A percentile compares a stretch with the other conserved stretches of the same genome.
These are phyloP conservation scores for Pleurotus tuoliensis DNA, from an alignment of 768 basidiomycete species.

Conservation along the genomic window DNA sequence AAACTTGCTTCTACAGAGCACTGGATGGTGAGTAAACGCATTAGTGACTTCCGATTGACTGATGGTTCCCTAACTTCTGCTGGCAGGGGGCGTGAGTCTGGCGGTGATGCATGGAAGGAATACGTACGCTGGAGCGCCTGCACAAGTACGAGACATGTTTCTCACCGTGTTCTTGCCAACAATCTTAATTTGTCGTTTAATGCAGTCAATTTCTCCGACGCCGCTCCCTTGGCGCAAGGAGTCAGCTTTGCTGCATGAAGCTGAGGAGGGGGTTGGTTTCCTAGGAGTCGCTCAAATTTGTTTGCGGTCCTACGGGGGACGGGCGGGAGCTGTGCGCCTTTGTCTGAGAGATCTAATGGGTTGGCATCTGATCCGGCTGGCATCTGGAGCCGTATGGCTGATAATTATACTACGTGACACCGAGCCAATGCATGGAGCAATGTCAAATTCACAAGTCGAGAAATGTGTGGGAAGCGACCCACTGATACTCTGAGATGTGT, in stretches of 20 bases:
- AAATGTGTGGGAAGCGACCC: slow-evolving; percentile 6
- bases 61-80: slow-evolving; percentile 12
- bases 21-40: slow-evolving; percentile 61
- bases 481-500: slow-evolving; percentile 7
- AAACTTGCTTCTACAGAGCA: slow-evolving; percentile 48
- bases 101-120: slow-evolving; percentile 99
- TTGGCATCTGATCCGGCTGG: slow-evolving; percentile 4
- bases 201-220: slow-evolving; percentile 83
- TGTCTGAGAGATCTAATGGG: background rate
- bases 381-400: slow-evolving; percentile 4
- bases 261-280: background rate
- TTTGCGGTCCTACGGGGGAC: background rate
- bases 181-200: slow-evolving; percentile 1
- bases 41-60: background rate
- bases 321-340: background rate
- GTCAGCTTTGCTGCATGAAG: slow-evolving; percentile 68
- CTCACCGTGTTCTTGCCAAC: background rate
- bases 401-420: slow-evolving; percentile 6
- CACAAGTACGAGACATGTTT: slow-evolving; percentile 45
- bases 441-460: slow-evolving; percentile 7
- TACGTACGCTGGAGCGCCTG: slow-evolving; percentile 91
- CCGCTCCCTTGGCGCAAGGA: slow-evolving; percentile 89
- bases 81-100: slow-evolving; percentile 88
- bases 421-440: slow-evolving; percentile 4
- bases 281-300: background rate